Percentiles rank a stretch among this genome's conserved stretches.
phyloP scores from a whole-genome alignment of 129 eudicot genomes.

The Flaveria trinervia region DNA sequence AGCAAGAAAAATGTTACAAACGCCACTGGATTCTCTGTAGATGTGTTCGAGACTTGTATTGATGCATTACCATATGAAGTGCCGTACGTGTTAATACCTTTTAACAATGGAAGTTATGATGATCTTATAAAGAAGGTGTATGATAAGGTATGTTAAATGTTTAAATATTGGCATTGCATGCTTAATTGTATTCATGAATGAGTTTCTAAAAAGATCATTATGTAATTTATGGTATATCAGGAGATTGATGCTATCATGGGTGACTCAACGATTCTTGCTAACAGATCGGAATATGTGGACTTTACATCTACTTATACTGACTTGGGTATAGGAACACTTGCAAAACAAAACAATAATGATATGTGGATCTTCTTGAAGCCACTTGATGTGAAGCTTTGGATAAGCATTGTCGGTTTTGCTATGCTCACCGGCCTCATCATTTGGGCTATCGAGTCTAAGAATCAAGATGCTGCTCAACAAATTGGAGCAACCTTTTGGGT shows the following conservation, averaged over 20 bases:
- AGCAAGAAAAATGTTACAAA: conserved; percentile 13
- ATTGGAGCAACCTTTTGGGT: conserved; percentile 47
- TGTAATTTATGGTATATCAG: conserved; percentile 6
- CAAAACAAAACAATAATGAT: conserved; percentile 26
- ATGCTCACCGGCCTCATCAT: conserved; percentile 29
- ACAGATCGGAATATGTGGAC: conserved; percentile 42
- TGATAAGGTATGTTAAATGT: conserved; percentile 34
- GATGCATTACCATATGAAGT: conserved; percentile 35
- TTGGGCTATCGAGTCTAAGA: conserved; percentile 40
- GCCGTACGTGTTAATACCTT: conserved; percentile 37
- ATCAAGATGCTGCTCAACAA: conserved; percentile 28
- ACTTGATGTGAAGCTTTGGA: conserved; percentile 40
- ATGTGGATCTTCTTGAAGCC: conserved; percentile 55
- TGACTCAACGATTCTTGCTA: conserved; percentile 44
- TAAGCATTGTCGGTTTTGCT: conserved; percentile 25
- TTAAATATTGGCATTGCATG: not conserved
- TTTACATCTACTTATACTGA: conserved; percentile 45
- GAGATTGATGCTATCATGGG: conserved; percentile 45
- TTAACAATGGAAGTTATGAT: conserved; percentile 28
- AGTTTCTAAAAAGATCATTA: not conserved
- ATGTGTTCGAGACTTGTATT: conserved; percentile 43
- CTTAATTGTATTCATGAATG: not conserved
- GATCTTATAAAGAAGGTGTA: conserved; percentile 44
- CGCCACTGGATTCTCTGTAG: conserved; percentile 48
- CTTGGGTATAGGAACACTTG: conserved; percentile 39